A percentile compares a stretch with the other conserved stretches of the same genome.
These are phyloP conservation scores for Penicillium italicum DNA, from an alignment of 2,329 filamentous ascomycete genomes.

Conservation along the genomic window DNA sequence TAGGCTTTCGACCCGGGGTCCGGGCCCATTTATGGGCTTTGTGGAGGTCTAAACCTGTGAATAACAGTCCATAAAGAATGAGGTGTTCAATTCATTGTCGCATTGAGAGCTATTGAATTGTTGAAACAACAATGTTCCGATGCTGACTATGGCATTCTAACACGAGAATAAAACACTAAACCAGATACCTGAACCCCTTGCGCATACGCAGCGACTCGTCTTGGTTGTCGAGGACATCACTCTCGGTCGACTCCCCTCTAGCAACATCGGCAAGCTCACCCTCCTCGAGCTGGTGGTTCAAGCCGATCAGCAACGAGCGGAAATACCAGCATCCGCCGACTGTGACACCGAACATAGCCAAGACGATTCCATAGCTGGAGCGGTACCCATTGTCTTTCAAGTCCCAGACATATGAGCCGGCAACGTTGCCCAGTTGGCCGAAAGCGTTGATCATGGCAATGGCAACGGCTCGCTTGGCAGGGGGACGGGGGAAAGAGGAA, in stretches of 20 bases:
- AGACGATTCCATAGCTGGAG: conserved; percentile 63
- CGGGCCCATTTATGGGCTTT: too few species aligned
- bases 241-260: conserved; percentile 2
- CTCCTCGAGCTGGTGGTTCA: conserved; percentile 25
- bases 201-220: conserved; percentile 27
- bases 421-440: conserved; percentile 55
- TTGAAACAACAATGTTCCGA: not conserved
- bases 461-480: conserved; percentile 68
- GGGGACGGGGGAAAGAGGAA: conserved; percentile 61
- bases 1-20: too few species aligned
- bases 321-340: conserved; percentile 47
- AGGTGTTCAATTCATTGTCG: not conserved
- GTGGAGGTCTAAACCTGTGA: too few species aligned
- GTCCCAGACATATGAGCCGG: conserved; percentile 62
- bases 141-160: not conserved
- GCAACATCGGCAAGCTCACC: conserved; percentile 11
- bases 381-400: conserved; percentile 59
- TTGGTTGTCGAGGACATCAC: conserved; percentile 13
- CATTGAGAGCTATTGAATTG: not conserved
- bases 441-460: conserved; percentile 73
- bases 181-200: conserved; percentile 29
- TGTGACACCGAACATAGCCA: conserved; percentile 61
- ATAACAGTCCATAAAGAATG: not conserved
- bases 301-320: conserved; percentile 44
- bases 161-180: conserved; percentile 11